Percentiles rank a stretch among this genome's conserved stretches.
Evolutionary conservation across 164 flowering plant species (phyloP).

Genomic region (Saururus chinensis): DNA sequence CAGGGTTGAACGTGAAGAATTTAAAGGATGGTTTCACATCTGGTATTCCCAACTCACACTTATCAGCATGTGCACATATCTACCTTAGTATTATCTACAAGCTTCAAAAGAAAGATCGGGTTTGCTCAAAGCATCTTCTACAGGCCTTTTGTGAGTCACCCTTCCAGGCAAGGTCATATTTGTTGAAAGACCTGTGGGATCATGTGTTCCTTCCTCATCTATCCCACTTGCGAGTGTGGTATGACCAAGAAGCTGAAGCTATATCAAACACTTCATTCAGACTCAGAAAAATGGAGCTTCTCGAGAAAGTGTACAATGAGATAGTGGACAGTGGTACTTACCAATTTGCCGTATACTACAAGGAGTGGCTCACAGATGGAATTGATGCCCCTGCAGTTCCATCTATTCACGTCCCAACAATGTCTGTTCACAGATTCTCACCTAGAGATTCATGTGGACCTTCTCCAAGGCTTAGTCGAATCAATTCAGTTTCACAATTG

Average conservation of each 20-base stretch:
- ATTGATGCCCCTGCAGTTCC: slow-evolving; percentile 54
- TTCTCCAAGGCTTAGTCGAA: slow-evolving; percentile 26
- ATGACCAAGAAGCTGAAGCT: slow-evolving; percentile 43
- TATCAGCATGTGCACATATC: slow-evolving; percentile 75
- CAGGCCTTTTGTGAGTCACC: slow-evolving; percentile 72
- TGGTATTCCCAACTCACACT: slow-evolving; percentile 44
- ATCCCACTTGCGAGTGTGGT: slow-evolving; percentile 53
- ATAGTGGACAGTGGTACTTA: slow-evolving; percentile 50
- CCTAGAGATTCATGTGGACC: slow-evolving; percentile 17
- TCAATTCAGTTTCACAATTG: slow-evolving; percentile 28
- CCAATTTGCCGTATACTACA: slow-evolving; percentile 66
- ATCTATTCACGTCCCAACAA: slow-evolving; percentile 34
- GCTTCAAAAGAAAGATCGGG: slow-evolving; percentile 50
- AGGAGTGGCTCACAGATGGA: slow-evolving; percentile 69
- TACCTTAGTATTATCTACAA: slow-evolving; percentile 60
- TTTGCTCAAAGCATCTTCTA: slow-evolving; percentile 56
- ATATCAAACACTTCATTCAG: slow-evolving; percentile 26
- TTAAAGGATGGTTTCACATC: slow-evolving; percentile 46
- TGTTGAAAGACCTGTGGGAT: slow-evolving; percentile 66
- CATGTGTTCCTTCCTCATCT: slow-evolving; percentile 52
- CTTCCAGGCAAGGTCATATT: slow-evolving; percentile 35
- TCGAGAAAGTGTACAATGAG: slow-evolving; percentile 51
- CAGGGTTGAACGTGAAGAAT: slow-evolving; percentile 48
- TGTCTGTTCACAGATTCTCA: slow-evolving; percentile 19
- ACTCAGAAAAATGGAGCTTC: slow-evolving; percentile 37